Conservation (phyloP, 257 asterid species). For the Schizonepeta tenuifolia region DNA sequence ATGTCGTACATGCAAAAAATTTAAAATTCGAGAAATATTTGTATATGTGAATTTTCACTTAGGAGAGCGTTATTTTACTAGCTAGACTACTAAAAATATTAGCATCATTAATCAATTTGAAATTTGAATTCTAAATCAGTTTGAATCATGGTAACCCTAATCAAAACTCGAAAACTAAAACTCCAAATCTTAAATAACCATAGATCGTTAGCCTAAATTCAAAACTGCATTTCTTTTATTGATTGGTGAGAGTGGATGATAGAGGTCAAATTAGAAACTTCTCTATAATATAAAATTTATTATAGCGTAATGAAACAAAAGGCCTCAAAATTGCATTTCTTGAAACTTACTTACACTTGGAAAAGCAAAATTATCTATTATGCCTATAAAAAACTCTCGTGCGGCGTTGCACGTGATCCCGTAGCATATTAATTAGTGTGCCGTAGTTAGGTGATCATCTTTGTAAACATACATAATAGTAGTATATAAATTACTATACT, state of each 20-base stretch:
- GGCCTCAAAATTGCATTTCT: background rate
- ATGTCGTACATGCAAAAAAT: background rate
- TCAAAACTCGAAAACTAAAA: background rate
- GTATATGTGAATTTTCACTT: background rate
- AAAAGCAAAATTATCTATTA: background rate
- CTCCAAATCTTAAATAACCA: no score
- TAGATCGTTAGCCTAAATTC: no score
- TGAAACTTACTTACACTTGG: background rate
- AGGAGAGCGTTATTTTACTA: no score
- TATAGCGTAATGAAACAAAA: no score
- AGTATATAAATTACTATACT: no score
- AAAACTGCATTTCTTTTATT: no score
- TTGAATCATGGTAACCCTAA: background rate
- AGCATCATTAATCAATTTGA: background rate
- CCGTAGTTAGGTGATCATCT: background rate
- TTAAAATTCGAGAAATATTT: no score
- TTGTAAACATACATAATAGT: background rate
- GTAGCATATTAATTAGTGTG: background rate
- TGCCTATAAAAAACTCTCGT: background rate
- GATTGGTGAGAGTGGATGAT: no score
- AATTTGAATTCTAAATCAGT: background rate
- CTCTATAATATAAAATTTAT: no score
- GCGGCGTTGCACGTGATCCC: background rate
- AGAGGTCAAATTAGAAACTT: no score
- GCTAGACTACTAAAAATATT: background rate